Evolutionary conservation across 257 asterid genomes (phyloP).

Genomic region (Solanum chilense): DNA sequence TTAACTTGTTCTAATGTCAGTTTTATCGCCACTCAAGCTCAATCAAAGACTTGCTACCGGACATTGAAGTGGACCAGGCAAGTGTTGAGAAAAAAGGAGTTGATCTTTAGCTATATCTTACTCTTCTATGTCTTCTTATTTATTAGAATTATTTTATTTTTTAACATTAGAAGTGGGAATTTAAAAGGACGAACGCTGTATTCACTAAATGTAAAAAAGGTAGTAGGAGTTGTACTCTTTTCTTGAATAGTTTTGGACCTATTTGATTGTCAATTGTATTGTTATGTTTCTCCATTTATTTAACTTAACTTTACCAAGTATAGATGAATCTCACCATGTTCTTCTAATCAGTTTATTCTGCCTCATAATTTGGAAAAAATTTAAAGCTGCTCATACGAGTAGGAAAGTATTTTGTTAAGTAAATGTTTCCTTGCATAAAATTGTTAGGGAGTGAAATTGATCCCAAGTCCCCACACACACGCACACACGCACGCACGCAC

Average conservation of each 20-base stretch:
- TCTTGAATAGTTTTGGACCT: not conserved
- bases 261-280: not conserved
- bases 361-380: not conserved
- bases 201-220: not conserved
- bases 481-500: too few relatives aligned
- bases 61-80: constrained; percentile 3
- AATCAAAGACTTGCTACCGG: constrained; percentile 31
- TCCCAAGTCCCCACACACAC: not conserved
- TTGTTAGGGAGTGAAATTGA: not conserved
- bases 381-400: not conserved
- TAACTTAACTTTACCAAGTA: not conserved
- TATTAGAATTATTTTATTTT: too few relatives aligned
- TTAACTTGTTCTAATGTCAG: constrained; percentile 19
- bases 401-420: not conserved
- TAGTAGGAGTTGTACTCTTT: not conserved
- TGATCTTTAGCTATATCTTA: not conserved
- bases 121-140: not conserved
- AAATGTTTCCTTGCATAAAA: not conserved
- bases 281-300: not conserved
- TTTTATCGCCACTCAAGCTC: constrained; percentile 37
- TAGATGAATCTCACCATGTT: not conserved
- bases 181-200: not conserved
- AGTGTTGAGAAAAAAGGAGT: constrained; percentile 4
- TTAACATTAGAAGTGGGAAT: not conserved
- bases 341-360: not conserved